Conservation (phyloP, 306 rosid genomes). For the Abrus pulchellus region DNA sequence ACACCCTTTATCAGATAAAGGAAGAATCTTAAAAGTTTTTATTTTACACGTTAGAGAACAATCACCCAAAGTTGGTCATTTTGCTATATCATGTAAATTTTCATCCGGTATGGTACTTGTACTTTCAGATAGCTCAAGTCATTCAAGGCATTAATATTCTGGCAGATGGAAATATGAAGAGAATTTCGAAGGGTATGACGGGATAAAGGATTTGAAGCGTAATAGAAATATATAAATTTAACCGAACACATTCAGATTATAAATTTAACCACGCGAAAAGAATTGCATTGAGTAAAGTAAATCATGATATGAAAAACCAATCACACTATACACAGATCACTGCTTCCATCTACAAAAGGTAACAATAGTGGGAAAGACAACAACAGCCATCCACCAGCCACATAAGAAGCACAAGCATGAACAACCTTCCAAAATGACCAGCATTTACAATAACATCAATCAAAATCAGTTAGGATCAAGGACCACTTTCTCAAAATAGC, state of each 20-base stretch:
- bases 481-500: slow-evolving; percentile 32
- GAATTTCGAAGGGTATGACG: too few relatives aligned
- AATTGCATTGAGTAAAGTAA: not conserved
- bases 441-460: slow-evolving; percentile 36
- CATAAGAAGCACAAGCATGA: slow-evolving; percentile 44
- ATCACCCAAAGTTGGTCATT: too few relatives aligned
- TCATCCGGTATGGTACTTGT: too few relatives aligned
- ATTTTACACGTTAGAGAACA: too few relatives aligned
- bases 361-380: slow-evolving; percentile 25
- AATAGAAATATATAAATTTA: not conserved
- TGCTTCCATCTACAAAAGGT: slow-evolving; percentile 34
- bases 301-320: slow-evolving; percentile 33
- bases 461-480: slow-evolving; percentile 21
- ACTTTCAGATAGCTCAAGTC: too few relatives aligned
- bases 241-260: not conserved
- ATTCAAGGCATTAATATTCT: too few relatives aligned
- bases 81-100: too few relatives aligned
- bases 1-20: too few relatives aligned
- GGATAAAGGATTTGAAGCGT: too few relatives aligned
- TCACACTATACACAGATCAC: slow-evolving; percentile 40
- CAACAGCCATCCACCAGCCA: slow-evolving; percentile 19
- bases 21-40: too few relatives aligned
- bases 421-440: slow-evolving; percentile 33
- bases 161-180: too few relatives aligned
- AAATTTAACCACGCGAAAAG: not conserved